Base-by-base conservation (phyloP, 805 yeast species). In the Yarrowia divulgata region DNA sequence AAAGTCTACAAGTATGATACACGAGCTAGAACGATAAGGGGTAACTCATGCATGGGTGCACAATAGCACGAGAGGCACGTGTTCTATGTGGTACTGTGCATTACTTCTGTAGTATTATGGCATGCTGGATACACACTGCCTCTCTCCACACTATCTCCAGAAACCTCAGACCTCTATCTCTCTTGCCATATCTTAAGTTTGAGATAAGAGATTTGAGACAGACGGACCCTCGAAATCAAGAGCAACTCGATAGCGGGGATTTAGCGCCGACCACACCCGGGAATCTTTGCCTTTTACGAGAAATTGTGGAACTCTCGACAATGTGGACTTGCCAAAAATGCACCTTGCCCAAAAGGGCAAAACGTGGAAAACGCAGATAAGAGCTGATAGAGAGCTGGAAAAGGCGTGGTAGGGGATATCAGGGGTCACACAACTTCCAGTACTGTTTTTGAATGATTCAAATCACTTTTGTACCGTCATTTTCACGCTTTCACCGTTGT, bases 161-260 rank as follows among this genome's bases (percentile, higher is more conserved):
- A n/a, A n/a, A n/a, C n/a, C 12, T 1, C 29, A 23, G 3, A 23
- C 35, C 32, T 29, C 43, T 54, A 54, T 54, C 58, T 35, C 60
- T 39, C 18, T 40, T 40, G 29, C 40, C 63, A 57, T 57, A 40
- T 55, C 48, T 57, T 57, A 57, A 12, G 63, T 57, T 57, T 10
- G 9, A 57, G 63, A 57, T 57, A 57, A 57, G 63, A 40, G 37
- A 34, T 7, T 4, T 7, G 62, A 39, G 46, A 23, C 43, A 23
- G 29, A 23, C 29, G 29, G 29, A 23, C 29, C 29, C 29, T 9
- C 43, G 45, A 57, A 57, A 57, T 57, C 43, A 14, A 42, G 63
- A 57, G 63, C 63, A 57, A 57, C 46, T 40, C 60, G 60, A 54
- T 54, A 54, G 63, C 48, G 63, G 48, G 63, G 63, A 42, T 40